Conservation (phyloP, 192 early-diverging fungal genomes). For the Coemansia nantahalensis region DNA sequence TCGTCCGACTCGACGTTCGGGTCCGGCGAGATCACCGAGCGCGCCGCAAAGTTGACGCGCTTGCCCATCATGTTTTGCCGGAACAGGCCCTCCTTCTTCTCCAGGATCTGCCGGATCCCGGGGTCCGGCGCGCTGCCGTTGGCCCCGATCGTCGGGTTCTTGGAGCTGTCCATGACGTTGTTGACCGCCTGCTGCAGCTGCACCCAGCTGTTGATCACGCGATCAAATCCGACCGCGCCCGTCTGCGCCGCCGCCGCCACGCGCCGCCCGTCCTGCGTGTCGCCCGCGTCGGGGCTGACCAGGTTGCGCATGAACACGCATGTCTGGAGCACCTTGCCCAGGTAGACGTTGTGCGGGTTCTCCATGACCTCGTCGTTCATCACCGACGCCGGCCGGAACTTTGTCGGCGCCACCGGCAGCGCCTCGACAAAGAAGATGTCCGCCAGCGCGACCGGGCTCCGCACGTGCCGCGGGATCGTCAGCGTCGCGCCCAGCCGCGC, state of each 20-base stretch:
- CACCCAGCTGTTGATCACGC: constrained; percentile 64
- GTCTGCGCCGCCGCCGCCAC: constrained; percentile 21
- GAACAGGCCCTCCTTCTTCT: constrained; percentile 99
- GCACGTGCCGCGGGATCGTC: constrained; percentile 33
- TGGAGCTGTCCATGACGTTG: constrained; percentile 89
- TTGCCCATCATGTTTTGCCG: constrained; percentile 99
- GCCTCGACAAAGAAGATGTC: constrained; percentile 95
- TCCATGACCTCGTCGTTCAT: constrained; percentile 89
- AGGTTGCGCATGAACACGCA: constrained; percentile 66
- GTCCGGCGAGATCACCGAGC: constrained; percentile 97
- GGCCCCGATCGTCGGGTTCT: constrained; percentile 64
- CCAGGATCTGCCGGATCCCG: constrained; percentile 92
- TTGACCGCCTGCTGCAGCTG: constrained; percentile 88
- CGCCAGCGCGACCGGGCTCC: constrained; percentile 54
- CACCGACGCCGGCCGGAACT: constrained; percentile 90
- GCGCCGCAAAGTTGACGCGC: constrained; percentile 98
- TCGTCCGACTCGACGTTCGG: constrained; percentile 97
- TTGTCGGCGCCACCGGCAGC: constrained; percentile 86
- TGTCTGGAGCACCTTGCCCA: constrained; percentile 80
- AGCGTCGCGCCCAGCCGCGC: constrained; percentile 14
- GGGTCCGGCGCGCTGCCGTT: constrained; percentile 71
- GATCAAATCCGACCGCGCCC: constrained; percentile 34
- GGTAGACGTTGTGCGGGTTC: constrained; percentile 91
- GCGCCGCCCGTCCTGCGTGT: constrained; percentile 12
- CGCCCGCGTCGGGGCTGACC: constrained; percentile 22